These are phyloP conservation scores for Beta corolliflora DNA, from an alignment of 179 eudicot genomes.

Conservation along the genomic window DNA sequence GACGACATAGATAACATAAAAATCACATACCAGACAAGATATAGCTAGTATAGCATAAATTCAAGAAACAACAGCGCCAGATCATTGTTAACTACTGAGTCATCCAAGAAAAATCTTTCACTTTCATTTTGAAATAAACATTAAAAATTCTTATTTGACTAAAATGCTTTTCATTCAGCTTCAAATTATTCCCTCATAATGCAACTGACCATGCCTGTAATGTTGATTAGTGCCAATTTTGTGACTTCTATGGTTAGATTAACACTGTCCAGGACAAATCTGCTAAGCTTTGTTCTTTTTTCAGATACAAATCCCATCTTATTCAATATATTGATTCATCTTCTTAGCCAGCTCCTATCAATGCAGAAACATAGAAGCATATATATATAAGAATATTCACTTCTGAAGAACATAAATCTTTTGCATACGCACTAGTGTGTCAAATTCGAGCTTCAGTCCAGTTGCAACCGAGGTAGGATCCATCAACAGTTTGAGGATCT, in stretches of 20 bases:
- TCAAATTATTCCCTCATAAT: not conserved
- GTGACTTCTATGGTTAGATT: not conserved
- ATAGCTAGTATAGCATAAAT: not conserved
- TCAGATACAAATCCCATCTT: not conserved
- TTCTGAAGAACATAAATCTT: constrained; percentile 12
- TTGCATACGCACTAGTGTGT: constrained; percentile 61
- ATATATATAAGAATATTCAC: not conserved
- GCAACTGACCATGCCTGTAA: not conserved
- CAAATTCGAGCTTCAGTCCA: constrained; percentile 81
- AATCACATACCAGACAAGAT: not conserved
- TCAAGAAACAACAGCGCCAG: not conserved
- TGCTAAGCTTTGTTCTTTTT: not conserved
- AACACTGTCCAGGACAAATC: not conserved
- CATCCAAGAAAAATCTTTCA: not conserved
- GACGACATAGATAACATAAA: not conserved
- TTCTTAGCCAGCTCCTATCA: constrained; percentile 2
- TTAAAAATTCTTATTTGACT: not conserved
- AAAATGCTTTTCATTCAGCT: not conserved
- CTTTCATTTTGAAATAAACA: not conserved
- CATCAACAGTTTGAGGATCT: constrained; percentile 72
- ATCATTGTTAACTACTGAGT: not conserved
- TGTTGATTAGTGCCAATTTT: not conserved
- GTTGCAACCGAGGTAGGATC: constrained; percentile 95
- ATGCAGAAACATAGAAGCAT: not conserved
- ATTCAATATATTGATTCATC: not conserved